These are phyloP conservation scores for Eucalyptus camaldulensis DNA, from an alignment of 345 rosid species.

Conservation along the genomic window DNA sequence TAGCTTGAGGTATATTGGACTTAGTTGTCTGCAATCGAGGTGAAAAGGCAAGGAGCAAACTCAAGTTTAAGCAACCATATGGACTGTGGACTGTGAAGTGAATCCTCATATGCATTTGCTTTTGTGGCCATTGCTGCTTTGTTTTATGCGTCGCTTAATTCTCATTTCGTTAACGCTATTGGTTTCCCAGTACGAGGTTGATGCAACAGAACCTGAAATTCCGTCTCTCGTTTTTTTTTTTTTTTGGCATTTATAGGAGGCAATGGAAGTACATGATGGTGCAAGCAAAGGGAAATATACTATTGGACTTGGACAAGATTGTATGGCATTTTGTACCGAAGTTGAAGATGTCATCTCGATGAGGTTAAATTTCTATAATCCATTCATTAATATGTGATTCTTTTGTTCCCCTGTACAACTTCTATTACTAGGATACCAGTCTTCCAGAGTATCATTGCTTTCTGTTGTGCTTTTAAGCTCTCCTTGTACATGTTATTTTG, in stretches of 20 bases:
- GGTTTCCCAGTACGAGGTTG: background rate
- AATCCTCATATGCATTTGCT: background rate
- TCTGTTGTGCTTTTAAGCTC: background rate
- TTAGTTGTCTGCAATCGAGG: background rate
- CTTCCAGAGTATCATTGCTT: background rate
- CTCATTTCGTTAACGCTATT: background rate
- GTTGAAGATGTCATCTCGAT: conserved; percentile 99
- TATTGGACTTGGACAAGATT: conserved; percentile 98
- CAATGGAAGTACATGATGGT: conserved; percentile 90
- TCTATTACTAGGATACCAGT: background rate
- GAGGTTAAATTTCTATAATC: conserved; percentile 41
- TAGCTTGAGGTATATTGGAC: background rate
- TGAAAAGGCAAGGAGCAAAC: background rate
- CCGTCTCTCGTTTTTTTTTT: background rate
- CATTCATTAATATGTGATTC: background rate
- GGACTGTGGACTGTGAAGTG: background rate
- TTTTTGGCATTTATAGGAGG: conserved; percentile 38
- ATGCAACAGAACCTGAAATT: background rate
- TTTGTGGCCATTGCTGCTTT: background rate
- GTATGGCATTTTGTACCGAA: conserved; percentile 94
- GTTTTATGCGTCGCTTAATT: background rate
- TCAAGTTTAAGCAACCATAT: background rate
- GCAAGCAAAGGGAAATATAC: conserved; percentile 98
- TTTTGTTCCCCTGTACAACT: background rate
- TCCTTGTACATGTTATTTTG: background rate